phyloP scores from a whole-genome alignment of 495 filamentous ascomycete species.

The Xanthoparmelia taractica region DNA sequence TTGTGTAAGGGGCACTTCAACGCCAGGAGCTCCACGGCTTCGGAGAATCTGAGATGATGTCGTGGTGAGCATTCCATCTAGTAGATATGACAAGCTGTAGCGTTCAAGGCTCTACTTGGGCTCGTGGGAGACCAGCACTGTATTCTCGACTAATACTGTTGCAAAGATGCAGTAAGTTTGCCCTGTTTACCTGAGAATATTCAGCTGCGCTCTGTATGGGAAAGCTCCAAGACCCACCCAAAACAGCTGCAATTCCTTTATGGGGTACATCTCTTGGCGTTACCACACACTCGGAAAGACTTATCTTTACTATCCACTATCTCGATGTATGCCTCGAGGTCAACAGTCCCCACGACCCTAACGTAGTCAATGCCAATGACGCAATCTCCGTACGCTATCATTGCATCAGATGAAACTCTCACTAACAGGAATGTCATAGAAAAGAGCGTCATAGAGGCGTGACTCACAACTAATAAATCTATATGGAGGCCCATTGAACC shows the following conservation, averaged over 20 bases:
- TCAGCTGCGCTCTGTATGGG: neutral
- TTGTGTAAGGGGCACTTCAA: neutral
- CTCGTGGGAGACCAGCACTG: neutral
- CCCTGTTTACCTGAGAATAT: neutral
- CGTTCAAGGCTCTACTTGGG: neutral
- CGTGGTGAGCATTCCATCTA: neutral
- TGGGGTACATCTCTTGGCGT: neutral
- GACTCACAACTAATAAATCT: neutral
- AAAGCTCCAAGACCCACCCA: neutral
- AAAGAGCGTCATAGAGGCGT: neutral
- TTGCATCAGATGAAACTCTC: neutral
- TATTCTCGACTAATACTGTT: neutral
- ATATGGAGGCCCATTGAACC: neutral
- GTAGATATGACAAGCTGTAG: neutral
- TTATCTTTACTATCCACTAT: neutral
- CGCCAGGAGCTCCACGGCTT: neutral
- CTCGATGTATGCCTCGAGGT: neutral
- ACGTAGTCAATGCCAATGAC: neutral
- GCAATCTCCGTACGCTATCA: neutral
- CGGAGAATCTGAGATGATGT: neutral
- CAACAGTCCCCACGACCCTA: neutral
- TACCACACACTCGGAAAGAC: neutral
- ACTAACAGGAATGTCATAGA: neutral
- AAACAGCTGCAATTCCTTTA: neutral
- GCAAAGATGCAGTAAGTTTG: neutral